Evolutionary conservation across 306 rosid genomes (phyloP).

Genomic region (Dalbergia cochinchinensis): DNA sequence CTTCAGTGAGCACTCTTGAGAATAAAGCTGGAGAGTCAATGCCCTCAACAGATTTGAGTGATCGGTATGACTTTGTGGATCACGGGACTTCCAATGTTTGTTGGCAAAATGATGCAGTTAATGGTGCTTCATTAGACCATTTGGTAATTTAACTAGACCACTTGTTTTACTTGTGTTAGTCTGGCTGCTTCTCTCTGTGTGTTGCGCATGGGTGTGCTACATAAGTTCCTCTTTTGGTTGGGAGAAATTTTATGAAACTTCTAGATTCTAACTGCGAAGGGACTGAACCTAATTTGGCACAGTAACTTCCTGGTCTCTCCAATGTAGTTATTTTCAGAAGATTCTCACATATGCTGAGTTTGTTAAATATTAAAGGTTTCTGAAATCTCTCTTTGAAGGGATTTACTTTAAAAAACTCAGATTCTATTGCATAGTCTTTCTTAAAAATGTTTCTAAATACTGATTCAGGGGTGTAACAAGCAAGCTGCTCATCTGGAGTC

Average conservation of each 20-base stretch:
- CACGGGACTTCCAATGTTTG: conserved; percentile 62
- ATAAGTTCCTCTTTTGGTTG: conserved; percentile 26
- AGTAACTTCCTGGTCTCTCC: conserved; percentile 17
- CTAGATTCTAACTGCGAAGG: conserved; percentile 7
- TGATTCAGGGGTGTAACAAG: conserved; percentile 64
- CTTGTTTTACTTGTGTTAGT: conserved; percentile 25
- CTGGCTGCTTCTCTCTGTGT: conserved; percentile 11
- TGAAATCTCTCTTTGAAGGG: conserved; percentile 35
- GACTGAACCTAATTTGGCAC: not conserved
- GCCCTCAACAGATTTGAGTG: conserved; percentile 52
- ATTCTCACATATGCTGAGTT: conserved; percentile 6
- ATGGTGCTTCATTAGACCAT: conserved; percentile 59
- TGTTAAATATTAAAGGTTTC: conserved; percentile 28
- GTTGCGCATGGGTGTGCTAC: conserved; percentile 1
- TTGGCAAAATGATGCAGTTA: conserved; percentile 65
- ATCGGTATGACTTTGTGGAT: conserved; percentile 53
- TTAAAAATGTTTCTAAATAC: conserved; percentile 10
- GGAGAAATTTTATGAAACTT: conserved; percentile 26
- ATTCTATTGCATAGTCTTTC: not conserved
- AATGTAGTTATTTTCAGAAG: conserved; percentile 25
- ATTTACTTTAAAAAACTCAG: not conserved
- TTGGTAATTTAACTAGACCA: conserved; percentile 61
- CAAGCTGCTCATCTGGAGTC: conserved; percentile 56
- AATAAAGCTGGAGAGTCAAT: conserved; percentile 66
- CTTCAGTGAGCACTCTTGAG: conserved; percentile 63